A percentile compares a stretch with the other conserved stretches of the same genome.
Evolutionary conservation across 2,329 filamentous ascomycete genomes (phyloP).

Genomic region (Fusarium floridanum): DNA sequence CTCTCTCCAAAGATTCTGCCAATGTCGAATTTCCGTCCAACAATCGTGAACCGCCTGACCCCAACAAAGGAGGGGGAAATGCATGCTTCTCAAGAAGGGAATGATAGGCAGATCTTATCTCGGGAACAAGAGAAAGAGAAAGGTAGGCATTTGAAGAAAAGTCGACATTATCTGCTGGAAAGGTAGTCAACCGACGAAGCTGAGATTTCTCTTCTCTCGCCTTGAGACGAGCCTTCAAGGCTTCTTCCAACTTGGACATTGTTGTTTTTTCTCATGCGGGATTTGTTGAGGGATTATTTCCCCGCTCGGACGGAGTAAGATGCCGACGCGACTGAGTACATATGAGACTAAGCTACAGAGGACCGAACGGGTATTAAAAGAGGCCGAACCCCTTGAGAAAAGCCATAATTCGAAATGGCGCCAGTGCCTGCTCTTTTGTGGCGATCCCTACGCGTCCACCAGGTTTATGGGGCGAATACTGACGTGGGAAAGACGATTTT

Average conservation of each 20-base stretch:
- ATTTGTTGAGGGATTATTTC: constrained; percentile 34
- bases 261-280: constrained; percentile 10
- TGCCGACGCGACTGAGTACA: neutral
- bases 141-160: constrained; percentile 86
- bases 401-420: constrained; percentile 48
- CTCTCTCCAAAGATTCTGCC: constrained; percentile 60
- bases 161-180: constrained; percentile 77
- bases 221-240: constrained; percentile 45
- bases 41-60: constrained; percentile 66
- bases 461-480: constrained; percentile 87
- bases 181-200: constrained; percentile 64
- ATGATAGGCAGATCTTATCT: constrained; percentile 75
- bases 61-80: constrained; percentile 50
- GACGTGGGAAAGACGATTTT: constrained; percentile 88
- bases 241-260: constrained; percentile 46
- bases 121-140: constrained; percentile 71
- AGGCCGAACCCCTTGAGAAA: neutral
- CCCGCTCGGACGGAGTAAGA: constrained; percentile 12
- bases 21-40: constrained; percentile 64
- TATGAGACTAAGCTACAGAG: too few species aligned
- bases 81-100: constrained; percentile 46
- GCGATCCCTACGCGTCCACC: constrained; percentile 76
- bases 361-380: constrained; percentile 23
- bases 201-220: constrained; percentile 51
- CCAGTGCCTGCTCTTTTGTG: constrained; percentile 73